Evolutionary conservation across 768 basidiomycete species (phyloP).

Genomic region (Austroboletus festivus): DNA sequence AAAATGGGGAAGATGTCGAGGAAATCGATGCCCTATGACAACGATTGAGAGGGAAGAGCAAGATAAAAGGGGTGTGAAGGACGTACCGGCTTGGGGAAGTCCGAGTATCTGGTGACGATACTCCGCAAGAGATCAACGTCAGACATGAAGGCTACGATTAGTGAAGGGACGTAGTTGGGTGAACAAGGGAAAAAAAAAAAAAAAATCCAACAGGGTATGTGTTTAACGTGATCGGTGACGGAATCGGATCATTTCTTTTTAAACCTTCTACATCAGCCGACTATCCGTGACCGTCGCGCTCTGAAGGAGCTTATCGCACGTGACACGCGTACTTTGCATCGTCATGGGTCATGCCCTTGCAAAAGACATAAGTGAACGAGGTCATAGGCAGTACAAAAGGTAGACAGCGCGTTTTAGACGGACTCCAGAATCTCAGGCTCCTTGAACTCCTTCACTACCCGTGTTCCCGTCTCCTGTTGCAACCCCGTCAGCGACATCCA

Average conservation of each 20-base stretch:
- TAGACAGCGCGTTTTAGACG: constrained; percentile 59
- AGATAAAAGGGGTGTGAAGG: not conserved
- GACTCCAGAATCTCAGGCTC: constrained; percentile 93
- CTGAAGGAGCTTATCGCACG: constrained; percentile 4
- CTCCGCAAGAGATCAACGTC: constrained; percentile 71
- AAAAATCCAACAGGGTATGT: too few relatives aligned
- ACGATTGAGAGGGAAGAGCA: not conserved
- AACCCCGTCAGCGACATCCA: constrained; percentile 5
- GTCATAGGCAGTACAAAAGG: constrained; percentile 39
- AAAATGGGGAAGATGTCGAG: constrained; percentile 95
- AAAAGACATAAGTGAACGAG: constrained; percentile 27
- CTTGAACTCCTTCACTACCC: constrained; percentile 94
- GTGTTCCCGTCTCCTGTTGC: constrained; percentile 88
- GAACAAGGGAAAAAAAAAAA: constrained; percentile 3
- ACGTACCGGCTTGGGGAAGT: constrained; percentile 89
- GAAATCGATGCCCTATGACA: constrained; percentile 77
- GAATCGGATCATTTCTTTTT: constrained; percentile 4
- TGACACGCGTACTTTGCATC: constrained; percentile 17
- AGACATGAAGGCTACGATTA: constrained; percentile 45
- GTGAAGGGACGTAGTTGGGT: not conserved
- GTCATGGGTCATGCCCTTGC: constrained; percentile 43
- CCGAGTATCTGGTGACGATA: constrained; percentile 57
- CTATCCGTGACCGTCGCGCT: too few relatives aligned
- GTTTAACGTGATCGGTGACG: constrained; percentile 11
- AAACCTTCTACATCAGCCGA: too few relatives aligned